Conservation (phyloP, 73 alveolate species). For the Urostyla sp. region DNA sequence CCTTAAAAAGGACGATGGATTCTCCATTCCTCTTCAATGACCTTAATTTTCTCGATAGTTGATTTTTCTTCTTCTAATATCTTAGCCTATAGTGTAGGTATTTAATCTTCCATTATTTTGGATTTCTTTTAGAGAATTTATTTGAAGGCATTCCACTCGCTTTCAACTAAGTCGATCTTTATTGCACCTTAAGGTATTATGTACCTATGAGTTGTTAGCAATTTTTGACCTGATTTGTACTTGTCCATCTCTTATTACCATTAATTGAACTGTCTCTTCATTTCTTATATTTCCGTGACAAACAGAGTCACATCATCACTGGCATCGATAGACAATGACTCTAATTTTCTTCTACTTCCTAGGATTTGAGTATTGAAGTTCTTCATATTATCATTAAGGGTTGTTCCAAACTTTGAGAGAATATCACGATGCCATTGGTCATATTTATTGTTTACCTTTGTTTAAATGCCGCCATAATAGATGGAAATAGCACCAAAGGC, state of each 20-base stretch:
- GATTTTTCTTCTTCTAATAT: conserved; percentile 90
- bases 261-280: conserved; percentile 69
- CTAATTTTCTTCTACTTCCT: conserved; percentile 86
- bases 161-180: conserved; percentile 92
- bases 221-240: conserved; percentile 81
- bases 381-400: conserved; percentile 88
- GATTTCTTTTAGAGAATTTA: conserved; percentile 87
- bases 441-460: conserved; percentile 96
- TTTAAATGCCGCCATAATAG: conserved; percentile 93
- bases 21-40: conserved; percentile 97
- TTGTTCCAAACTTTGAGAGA: conserved; percentile 91
- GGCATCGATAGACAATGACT: conserved; percentile 83
- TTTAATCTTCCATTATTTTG: conserved; percentile 90
- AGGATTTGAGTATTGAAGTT: conserved; percentile 78
- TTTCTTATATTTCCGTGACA: conserved; percentile 96
- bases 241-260: conserved; percentile 91
- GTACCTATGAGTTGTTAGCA: conserved; percentile 88
- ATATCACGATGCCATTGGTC: conserved; percentile 98
- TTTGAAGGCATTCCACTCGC: conserved; percentile 94
- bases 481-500: conserved; percentile 98
- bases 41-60: conserved; percentile 92
- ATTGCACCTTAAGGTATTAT: conserved; percentile 90
- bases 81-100: conserved; percentile 83
- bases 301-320: conserved; percentile 90
- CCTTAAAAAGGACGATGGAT: conserved; percentile 89